phyloP scores from a whole-genome alignment of 345 rosid genomes.

The Abelmoschus esculentus region DNA sequence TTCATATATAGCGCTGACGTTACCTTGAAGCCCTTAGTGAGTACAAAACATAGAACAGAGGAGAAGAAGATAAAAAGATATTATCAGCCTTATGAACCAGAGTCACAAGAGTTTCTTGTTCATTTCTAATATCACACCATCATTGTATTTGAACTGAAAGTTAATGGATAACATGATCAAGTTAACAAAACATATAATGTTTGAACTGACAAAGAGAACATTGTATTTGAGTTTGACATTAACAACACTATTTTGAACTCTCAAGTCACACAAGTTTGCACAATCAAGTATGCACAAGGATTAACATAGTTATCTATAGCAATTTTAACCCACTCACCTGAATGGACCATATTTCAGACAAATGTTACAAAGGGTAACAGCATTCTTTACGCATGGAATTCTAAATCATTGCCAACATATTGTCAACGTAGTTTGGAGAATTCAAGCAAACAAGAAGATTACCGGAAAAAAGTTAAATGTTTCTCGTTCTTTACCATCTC shows the following conservation, averaged over 20 bases:
- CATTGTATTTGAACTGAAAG: neutral
- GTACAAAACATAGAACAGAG: no score
- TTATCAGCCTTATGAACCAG: no score
- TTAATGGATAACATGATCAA: neutral
- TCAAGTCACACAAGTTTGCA: neutral
- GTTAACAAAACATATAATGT: neutral
- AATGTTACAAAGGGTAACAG: slow-evolving; percentile 1
- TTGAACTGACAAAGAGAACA: neutral
- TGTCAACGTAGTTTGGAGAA: neutral
- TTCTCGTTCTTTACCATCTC: neutral
- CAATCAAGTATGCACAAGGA: neutral
- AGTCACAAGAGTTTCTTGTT: no score
- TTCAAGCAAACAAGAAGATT: neutral
- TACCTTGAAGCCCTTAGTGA: no score
- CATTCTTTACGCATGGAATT: neutral
- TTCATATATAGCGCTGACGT: no score
- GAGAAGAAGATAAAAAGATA: no score
- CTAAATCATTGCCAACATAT: neutral
- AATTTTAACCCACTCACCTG: neutral
- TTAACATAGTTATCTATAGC: neutral
- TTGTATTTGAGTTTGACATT: neutral
- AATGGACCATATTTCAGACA: neutral
- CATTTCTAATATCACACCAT: no score
- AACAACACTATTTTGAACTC: neutral
- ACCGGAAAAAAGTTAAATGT: neutral